Evolutionary conservation across 305 asterid species (phyloP), one percentile per base, ranked within the genome.

Genomic region (Solanum hybrid): DNA sequence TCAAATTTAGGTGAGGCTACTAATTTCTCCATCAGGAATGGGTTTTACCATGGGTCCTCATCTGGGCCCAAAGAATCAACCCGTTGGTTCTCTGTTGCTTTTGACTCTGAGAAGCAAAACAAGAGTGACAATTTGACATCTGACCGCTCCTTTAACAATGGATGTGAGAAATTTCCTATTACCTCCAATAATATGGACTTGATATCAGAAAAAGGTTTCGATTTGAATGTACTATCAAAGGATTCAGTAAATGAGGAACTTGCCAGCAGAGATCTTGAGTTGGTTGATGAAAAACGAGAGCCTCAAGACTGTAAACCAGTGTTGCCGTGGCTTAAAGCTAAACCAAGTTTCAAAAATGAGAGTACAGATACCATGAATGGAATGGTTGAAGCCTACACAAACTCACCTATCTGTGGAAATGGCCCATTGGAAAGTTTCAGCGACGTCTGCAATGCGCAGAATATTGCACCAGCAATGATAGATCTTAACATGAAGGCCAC

Each of bases 21-120:
- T 89, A 95, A 96, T 78, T 92, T 93, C 91, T 89, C 92, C 87
- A 93, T 91, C 36, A 51, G 81, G 51, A 95, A 92, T 26, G 98
- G 96, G 72, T 95, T 96, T 88, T 88, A 93, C 88, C 93, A 92
- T 19, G 98, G 96, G 79, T 92, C 94, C 87, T 95, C 98, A 17
- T 73, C 85, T 7, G 95, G 93, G 88, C 90, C 95, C 79, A 93
- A 91, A 86, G 94, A 93, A 60, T 88, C 87, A 69, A 88, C 93
- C 35, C 81, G 35, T 92, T 92, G 77, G 85, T 90, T 90, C 56
- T 90, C 94, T 35, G 81, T 92, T n/a, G 51, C 73, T 37, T 89
- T 92, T 66, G 90, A 93, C 92, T 90, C 90, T 90, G 90, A 88
- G 56, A 91, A 88, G 89, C 84, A 90, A 89, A 90, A 87, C 92